Base-by-base conservation (phyloP, 73 alveolate species). In the Paramecium pentaurelia region DNA sequence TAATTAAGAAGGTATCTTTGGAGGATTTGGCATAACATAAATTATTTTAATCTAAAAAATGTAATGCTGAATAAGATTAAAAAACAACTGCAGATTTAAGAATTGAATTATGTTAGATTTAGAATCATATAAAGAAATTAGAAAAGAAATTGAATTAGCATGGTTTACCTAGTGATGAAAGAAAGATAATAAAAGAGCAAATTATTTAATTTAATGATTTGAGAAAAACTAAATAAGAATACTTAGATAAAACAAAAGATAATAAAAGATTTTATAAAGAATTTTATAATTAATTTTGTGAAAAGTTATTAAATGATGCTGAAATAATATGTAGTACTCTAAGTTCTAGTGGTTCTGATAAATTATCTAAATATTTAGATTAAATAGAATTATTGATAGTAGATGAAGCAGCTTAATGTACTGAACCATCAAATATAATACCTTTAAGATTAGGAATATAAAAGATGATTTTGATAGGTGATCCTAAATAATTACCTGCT, bases 401-500 rank as follows among this genome's bases (percentile, higher is more conserved):
- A 2, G 94, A 89, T 47, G 94, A 89, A 71, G 94, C 94, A 30
- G 94, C 94, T 30, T 71, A 89, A 89, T 89, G 92, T 73, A 89
- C 94, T 14, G 94, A 89, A 16, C 94, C 94, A 27, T 30, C 86
- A 4, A 89, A 89, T 73, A 89, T 89, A 2, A 71, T 89, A 3
- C 94, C 94, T 14, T 83, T 89, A 32, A 71, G 77, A 49, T 71
- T 71, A 47, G 71, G 77, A 44, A 77, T 83, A 12, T 20, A 89
- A 9, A 89, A 89, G 27, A 89, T 89, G 94, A 32, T 89, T 3
- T 71, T 89, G 5, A 89, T 89, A 9, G 94, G 99, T 12, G 99
- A 98, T 92, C 98, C 98, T 83, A 96, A 95, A 91, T 96, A 98
- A 93, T 93, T 98, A 4, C 99, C 99, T n/a, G 99, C 99, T 0